phyloP scores from a whole-genome alignment of 1,284 basidiomycete genomes.

The Rhodotorula sp. region DNA sequence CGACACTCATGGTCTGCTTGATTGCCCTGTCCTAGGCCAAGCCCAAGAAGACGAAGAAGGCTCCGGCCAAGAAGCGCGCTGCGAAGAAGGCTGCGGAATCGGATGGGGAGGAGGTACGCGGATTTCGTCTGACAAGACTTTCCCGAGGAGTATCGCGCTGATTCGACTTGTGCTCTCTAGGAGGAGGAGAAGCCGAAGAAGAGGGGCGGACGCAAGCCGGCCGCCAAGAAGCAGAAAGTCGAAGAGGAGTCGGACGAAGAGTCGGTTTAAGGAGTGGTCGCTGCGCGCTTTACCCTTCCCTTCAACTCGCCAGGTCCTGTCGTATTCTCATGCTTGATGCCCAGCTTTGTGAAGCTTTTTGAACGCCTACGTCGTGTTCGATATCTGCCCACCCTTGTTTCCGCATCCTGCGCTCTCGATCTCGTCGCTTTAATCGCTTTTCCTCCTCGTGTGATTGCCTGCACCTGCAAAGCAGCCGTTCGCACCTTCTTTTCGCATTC shows the following conservation, averaged over 20 bases:
- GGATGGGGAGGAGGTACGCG: slow-evolving; percentile 6
- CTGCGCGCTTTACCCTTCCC: background rate
- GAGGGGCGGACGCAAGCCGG: slow-evolving; percentile 7
- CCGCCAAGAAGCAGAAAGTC: slow-evolving; percentile 11
- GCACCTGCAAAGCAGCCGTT: too few species aligned
- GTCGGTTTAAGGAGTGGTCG: background rate
- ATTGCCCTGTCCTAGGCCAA: background rate
- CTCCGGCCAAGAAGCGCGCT: slow-evolving; percentile 8
- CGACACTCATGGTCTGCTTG: background rate
- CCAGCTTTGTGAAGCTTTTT: too few species aligned
- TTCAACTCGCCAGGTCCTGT: background rate
- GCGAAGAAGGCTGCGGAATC: slow-evolving; percentile 1
- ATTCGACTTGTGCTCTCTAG: too few species aligned
- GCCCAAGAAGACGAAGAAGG: slow-evolving; percentile 8
- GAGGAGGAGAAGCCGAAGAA: slow-evolving; percentile 18
- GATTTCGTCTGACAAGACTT: too few species aligned
- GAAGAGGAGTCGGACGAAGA: slow-evolving; percentile 13
- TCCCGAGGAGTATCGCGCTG: too few species aligned
- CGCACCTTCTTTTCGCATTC: too few species aligned
- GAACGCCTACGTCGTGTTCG: too few species aligned
- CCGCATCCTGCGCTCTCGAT: too few species aligned
- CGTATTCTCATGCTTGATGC: too few species aligned
- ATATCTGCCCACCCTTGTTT: too few species aligned
- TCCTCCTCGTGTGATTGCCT: too few species aligned
- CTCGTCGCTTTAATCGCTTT: too few species aligned